These are phyloP conservation scores for Desmodesmus armatus DNA, from an alignment of 139 green algal genomes.

Conservation along the genomic window DNA sequence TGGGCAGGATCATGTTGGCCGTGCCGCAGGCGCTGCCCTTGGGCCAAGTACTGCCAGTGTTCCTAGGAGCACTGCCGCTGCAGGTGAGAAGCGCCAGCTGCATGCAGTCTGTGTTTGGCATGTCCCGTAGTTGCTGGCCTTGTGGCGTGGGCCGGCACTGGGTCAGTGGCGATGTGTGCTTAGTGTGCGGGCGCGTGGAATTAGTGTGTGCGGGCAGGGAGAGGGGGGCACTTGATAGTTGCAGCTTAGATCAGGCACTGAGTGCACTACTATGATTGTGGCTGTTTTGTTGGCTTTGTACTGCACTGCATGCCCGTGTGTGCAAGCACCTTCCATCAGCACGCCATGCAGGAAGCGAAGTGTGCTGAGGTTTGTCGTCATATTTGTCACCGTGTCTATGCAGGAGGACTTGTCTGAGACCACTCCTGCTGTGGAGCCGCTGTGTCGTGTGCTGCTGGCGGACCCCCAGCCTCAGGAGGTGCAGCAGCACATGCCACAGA, in stretches of 20 bases:
- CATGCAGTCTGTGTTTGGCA: background rate
- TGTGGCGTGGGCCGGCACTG: too few species aligned
- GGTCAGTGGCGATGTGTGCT: too few species aligned
- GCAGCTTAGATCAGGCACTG: too few species aligned
- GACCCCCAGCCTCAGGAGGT: conserved; percentile 49
- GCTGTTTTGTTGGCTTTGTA: background rate
- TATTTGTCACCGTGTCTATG: background rate
- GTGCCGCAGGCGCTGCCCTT: conserved; percentile 51
- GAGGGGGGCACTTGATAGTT: too few species aligned
- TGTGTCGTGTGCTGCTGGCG: conserved; percentile 47
- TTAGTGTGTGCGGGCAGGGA: too few species aligned
- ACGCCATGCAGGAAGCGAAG: too few species aligned
- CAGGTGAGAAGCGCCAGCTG: conserved; percentile 5
- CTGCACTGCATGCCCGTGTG: too few species aligned
- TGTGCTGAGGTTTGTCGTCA: background rate
- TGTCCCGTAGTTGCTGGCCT: background rate
- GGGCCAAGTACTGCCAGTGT: conserved; percentile 69
- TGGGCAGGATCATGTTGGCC: conserved; percentile 67
- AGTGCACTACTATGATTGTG: background rate
- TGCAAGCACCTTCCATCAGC: background rate
- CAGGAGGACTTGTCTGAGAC: conserved; percentile 63
- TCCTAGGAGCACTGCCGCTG: conserved; percentile 69
- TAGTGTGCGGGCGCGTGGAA: too few species aligned
- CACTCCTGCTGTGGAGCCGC: conserved; percentile 40
- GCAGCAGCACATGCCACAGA: conserved; percentile 22